Conservation (phyloP, 768 basidiomycete species). For the Pulveroboletus sp. region DNA sequence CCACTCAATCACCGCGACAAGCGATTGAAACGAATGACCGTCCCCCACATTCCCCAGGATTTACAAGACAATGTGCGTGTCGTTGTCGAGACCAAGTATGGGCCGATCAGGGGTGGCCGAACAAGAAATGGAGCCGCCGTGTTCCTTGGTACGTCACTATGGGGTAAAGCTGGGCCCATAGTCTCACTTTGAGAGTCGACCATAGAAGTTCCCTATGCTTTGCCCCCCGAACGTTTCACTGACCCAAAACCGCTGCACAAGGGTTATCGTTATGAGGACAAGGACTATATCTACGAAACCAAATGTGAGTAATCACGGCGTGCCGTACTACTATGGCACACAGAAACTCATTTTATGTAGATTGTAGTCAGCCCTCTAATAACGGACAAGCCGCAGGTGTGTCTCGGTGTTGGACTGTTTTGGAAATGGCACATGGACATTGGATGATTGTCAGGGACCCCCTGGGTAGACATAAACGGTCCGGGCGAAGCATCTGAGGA, state of each 20-base stretch:
- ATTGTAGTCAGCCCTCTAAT: slow-evolving; percentile 59
- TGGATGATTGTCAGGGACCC: slow-evolving; percentile 33
- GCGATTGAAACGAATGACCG: not conserved
- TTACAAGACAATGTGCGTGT: slow-evolving; percentile 43
- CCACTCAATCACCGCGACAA: not conserved
- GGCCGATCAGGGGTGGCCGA: slow-evolving; percentile 55
- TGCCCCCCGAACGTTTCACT: slow-evolving; percentile 62
- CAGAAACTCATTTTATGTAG: slow-evolving; percentile 29
- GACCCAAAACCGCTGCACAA: slow-evolving; percentile 58
- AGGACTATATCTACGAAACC: slow-evolving; percentile 60
- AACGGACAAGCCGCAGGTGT: slow-evolving; percentile 61
- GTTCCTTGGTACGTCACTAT: slow-evolving; percentile 52
- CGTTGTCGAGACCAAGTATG: slow-evolving; percentile 52
- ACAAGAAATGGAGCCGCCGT: slow-evolving; percentile 59
- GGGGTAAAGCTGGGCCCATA: not conserved
- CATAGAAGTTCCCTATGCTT: slow-evolving; percentile 70
- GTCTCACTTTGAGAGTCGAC: not conserved
- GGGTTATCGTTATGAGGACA: slow-evolving; percentile 53
- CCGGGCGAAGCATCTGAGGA: slow-evolving; percentile 68
- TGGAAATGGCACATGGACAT: not conserved
- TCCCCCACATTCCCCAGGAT: slow-evolving; percentile 56
- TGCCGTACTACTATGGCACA: too few relatives aligned
- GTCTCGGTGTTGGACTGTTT: not conserved
- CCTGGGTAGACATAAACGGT: slow-evolving; percentile 60
- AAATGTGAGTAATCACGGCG: slow-evolving; percentile 39